These are phyloP conservation scores for Aspergillus ellipticus DNA, from an alignment of 495 filamentous ascomycete species.

Conservation along the genomic window DNA sequence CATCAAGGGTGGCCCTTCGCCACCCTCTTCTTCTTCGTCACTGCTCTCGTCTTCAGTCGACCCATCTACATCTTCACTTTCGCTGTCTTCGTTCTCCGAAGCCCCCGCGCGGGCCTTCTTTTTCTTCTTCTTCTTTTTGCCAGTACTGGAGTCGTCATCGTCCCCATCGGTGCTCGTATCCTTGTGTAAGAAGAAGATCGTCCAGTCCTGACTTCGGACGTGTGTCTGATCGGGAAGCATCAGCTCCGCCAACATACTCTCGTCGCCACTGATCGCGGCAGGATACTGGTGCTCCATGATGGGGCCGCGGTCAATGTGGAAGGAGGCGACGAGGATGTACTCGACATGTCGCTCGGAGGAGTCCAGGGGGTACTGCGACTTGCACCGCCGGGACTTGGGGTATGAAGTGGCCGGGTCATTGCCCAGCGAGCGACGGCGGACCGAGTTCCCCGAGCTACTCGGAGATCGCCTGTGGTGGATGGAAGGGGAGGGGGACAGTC, in stretches of 20 bases:
- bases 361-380: constrained; percentile 82
- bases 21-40: constrained; percentile 58
- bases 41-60: constrained; percentile 46
- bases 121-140: constrained; percentile 54
- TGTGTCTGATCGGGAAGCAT: constrained; percentile 99
- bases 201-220: constrained; percentile 95
- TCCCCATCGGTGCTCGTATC: constrained; percentile 72
- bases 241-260: constrained; percentile 95
- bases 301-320: constrained; percentile 92
- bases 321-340: constrained; percentile 97
- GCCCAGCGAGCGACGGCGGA: constrained; percentile 43
- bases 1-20: constrained; percentile 83
- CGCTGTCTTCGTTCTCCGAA: constrained; percentile 47
- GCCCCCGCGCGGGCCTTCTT: constrained; percentile 39
- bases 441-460: constrained; percentile 41
- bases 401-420: constrained; percentile 26
- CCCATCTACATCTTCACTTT: constrained; percentile 45
- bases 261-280: constrained; percentile 90
- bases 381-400: constrained; percentile 50
- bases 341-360: constrained; percentile 89
- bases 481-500: constrained; percentile 50
- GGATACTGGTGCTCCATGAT: constrained; percentile 99
- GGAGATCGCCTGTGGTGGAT: constrained; percentile 51
- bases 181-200: constrained; percentile 97
- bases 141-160: constrained; percentile 57